phyloP scores from a whole-genome alignment of 1,284 basidiomycete genomes.

The Microbotryomycetes sp. region DNA sequence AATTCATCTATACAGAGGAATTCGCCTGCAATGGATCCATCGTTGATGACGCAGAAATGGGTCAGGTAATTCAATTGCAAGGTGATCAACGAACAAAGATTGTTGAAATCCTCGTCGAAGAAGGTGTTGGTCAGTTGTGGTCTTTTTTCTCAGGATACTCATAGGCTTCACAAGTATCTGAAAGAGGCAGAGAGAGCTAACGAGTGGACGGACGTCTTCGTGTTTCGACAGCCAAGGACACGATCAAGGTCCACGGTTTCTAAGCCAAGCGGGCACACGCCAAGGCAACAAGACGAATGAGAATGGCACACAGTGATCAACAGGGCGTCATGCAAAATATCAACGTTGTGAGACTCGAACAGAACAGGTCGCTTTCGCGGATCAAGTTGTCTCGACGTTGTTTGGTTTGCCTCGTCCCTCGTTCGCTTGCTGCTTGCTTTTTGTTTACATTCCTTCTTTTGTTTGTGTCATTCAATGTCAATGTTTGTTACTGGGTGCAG shows the following conservation, averaged over 20 bases:
- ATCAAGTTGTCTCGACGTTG: too few relatives aligned
- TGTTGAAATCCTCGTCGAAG: constrained; percentile 70
- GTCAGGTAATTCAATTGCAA: constrained; percentile 97
- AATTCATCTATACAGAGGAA: constrained; percentile 54
- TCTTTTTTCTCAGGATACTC: constrained; percentile 2
- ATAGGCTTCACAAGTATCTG: not conserved
- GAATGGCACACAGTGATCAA: too few relatives aligned
- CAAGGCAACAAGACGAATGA: too few relatives aligned
- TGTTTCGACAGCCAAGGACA: constrained; percentile 64
- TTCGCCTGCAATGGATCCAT: constrained; percentile 99
- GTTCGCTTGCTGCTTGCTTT: too few relatives aligned
- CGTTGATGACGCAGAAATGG: constrained; percentile 93
- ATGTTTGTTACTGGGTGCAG: too few relatives aligned
- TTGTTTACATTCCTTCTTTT: too few relatives aligned
- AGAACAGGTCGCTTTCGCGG: too few relatives aligned
- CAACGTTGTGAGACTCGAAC: too few relatives aligned
- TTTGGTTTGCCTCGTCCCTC: too few relatives aligned
- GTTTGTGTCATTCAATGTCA: too few relatives aligned
- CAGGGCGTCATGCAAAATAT: too few relatives aligned
- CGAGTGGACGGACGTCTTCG: not conserved
- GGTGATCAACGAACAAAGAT: constrained; percentile 96
- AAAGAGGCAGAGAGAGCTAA: not conserved
- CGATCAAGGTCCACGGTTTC: constrained; percentile 83
- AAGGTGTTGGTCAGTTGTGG: constrained; percentile 44
- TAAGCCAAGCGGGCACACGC: too few relatives aligned